These are phyloP conservation scores for Prunella vulgaris DNA, from an alignment of 257 asterid species.

Conservation along the genomic window DNA sequence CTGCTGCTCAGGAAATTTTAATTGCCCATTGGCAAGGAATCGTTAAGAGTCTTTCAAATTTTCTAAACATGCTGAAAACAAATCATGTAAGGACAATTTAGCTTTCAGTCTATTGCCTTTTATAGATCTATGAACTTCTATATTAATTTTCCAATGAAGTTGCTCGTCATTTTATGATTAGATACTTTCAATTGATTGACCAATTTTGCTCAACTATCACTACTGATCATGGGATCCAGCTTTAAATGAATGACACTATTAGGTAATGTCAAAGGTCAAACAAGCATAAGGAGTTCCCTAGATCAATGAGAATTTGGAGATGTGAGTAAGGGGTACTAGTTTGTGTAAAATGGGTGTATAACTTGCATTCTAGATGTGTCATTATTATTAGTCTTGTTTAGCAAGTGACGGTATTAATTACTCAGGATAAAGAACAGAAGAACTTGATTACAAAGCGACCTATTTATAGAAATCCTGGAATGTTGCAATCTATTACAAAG, in stretches of 20 bases:
- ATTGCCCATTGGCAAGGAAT: slow-evolving; percentile 99
- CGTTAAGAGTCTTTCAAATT: slow-evolving; percentile 63
- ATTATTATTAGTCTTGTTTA: background rate
- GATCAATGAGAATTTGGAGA: background rate
- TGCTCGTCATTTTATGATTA: background rate
- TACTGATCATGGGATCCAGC: background rate
- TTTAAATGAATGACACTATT: background rate
- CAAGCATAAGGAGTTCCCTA: background rate
- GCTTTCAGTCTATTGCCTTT: background rate
- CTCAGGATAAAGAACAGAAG: background rate
- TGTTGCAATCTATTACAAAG: background rate
- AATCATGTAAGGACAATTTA: slow-evolving; percentile 54
- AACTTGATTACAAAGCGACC: background rate
- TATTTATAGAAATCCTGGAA: background rate
- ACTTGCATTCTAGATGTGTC: background rate
- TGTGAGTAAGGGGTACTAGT: background rate
- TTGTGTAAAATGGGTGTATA: background rate
- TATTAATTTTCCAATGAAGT: background rate
- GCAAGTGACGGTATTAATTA: background rate
- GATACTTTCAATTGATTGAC: background rate
- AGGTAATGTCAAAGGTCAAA: background rate
- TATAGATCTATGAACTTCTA: background rate
- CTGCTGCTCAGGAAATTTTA: slow-evolving; percentile 89
- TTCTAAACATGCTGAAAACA: slow-evolving; percentile 58
- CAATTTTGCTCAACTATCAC: background rate